Conservation (phyloP, 1,139 yeast species). For the Candida labiduridarum region DNA sequence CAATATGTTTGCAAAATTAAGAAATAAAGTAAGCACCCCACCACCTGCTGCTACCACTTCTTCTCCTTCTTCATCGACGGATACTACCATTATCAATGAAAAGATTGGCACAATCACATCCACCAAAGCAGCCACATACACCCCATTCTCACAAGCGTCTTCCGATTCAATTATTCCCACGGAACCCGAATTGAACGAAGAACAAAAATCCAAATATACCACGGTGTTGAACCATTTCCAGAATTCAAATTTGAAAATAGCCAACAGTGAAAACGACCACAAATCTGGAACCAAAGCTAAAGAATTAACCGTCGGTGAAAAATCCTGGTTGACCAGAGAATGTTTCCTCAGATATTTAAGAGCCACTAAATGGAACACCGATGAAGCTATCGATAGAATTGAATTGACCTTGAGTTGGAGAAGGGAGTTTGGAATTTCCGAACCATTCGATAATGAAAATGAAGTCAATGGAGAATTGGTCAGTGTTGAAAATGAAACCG, state of each 20-base stretch:
- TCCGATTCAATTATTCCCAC: slow-evolving; percentile 52
- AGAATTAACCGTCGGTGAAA: slow-evolving; percentile 32
- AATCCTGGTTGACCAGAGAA: slow-evolving; percentile 51
- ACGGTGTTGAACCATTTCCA: slow-evolving; percentile 62
- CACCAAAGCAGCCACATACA: slow-evolving; percentile 11
- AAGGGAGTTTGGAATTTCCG: slow-evolving; percentile 46
- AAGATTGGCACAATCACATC: not conserved
- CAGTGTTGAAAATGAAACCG: slow-evolving; percentile 46
- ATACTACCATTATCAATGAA: slow-evolving; percentile 4
- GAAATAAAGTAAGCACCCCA: slow-evolving; percentile 7
- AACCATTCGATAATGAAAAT: slow-evolving; percentile 35
- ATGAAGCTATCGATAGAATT: slow-evolving; percentile 44
- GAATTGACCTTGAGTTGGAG: slow-evolving; percentile 51
- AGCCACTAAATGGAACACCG: slow-evolving; percentile 48
- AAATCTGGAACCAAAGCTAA: slow-evolving; percentile 27
- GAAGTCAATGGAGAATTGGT: slow-evolving; percentile 35
- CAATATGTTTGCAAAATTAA: slow-evolving; percentile 15
- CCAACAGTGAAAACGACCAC: slow-evolving; percentile 43
- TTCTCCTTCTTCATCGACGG: slow-evolving; percentile 8
- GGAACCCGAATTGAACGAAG: slow-evolving; percentile 48
- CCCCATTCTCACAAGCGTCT: slow-evolving; percentile 60
- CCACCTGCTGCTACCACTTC: slow-evolving; percentile 8
- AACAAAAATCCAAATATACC: slow-evolving; percentile 60
- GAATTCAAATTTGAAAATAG: slow-evolving; percentile 41
- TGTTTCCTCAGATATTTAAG: slow-evolving; percentile 50